Evolutionary conservation across 176 grass and related monocot species (phyloP), one percentile per base, ranked within the genome.

Genomic region (Carex myosuroides): DNA sequence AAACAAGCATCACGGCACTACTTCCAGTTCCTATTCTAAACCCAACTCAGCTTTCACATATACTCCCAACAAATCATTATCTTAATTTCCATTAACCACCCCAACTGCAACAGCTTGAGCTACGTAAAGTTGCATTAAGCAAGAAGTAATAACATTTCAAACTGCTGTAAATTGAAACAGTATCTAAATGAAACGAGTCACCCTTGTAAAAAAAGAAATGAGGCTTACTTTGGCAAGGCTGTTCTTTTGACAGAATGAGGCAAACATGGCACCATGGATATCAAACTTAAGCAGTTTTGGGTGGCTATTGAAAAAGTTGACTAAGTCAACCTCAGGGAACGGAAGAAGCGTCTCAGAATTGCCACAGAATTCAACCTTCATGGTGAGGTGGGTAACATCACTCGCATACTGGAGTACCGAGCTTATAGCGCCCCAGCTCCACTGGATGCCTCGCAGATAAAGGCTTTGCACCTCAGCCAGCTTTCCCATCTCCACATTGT

Each of bases 331-430:
- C 83, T 98, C 96, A 0, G 96, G 93, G 77, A 98, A 98, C 2
- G 96, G 96, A 53, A 90, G 89, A 1, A 98, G 93, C 5, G 88
- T 79, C 21, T 93, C 89, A 58, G 91, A 88, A 44, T 98, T 92
- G 3, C 96, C 96, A 6, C 88, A 95, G 87, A 99, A 99, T 82
- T 99, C 96, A 22, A 99, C 90, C 83, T 99, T 99, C 91, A 99
- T 99, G 42, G 93, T 86, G 0, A 99, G 85, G 37, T 99, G 91
- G 79, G 88, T 93, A 83, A 95, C 89, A 17, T 94, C 89, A 63
- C 71, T 89, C 4, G 96, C 91, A 29, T 84, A 89, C 60, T 86
- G 88, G 46, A 99, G 60, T 70, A 95, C 83, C 3, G 96, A 92
- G 85, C 16, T 85, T 61, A 99, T 84, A 0, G 96, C 93, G 2